Percentiles rank a stretch among this genome's conserved stretches.
phyloP scores from a whole-genome alignment of 257 asterid genomes.

The Solanum bukasovii region DNA sequence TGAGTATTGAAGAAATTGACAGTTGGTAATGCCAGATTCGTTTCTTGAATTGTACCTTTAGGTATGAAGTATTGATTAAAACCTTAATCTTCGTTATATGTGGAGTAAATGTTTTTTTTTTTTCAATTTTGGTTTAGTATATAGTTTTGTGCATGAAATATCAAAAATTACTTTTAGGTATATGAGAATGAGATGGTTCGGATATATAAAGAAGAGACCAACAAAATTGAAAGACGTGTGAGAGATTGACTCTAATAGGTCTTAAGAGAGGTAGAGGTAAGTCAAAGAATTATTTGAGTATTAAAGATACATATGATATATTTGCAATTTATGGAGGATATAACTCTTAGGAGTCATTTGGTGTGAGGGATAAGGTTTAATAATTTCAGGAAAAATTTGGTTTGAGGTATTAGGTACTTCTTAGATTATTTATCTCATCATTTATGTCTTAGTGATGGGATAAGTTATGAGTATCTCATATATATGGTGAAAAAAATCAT shows the following conservation, averaged over 20 bases:
- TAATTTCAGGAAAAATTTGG: too few species aligned
- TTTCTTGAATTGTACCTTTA: neutral
- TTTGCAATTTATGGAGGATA: neutral
- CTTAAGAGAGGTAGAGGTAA: neutral
- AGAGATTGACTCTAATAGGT: neutral
- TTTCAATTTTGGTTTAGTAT: neutral
- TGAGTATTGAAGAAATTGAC: neutral
- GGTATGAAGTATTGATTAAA: neutral
- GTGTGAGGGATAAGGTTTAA: neutral
- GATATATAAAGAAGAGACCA: neutral
- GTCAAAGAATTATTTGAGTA: neutral
- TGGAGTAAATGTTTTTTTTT: neutral
- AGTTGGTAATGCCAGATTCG: slow-evolving; percentile 7
- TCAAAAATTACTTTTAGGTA: neutral
- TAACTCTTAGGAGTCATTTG: too few species aligned
- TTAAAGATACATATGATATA: neutral
- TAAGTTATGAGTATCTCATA: too few species aligned
- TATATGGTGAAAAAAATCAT: too few species aligned
- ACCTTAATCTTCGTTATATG: neutral
- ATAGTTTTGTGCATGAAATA: neutral
- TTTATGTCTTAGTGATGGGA: too few species aligned
- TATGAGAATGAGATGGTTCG: neutral
- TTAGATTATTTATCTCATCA: too few species aligned
- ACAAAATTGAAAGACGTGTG: fast-evolving
- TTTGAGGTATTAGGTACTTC: neutral